Evolutionary conservation across 2,329 filamentous ascomycete genomes (phyloP).

Genomic region (Scorias spongiosa): DNA sequence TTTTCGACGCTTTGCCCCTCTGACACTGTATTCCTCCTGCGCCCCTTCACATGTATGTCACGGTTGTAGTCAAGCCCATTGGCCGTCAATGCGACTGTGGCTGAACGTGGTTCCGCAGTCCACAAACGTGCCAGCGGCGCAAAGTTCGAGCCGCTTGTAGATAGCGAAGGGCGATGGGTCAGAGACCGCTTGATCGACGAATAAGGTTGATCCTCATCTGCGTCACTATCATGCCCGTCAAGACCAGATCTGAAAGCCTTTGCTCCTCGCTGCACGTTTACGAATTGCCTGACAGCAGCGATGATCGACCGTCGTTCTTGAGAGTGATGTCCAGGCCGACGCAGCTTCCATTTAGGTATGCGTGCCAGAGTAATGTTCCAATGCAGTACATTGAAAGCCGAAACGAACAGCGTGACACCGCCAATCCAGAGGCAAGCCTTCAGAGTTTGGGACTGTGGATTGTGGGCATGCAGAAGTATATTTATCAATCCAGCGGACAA

Average conservation of each 20-base stretch:
- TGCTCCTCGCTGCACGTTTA: slow-evolving; percentile 17
- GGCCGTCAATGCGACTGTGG: slow-evolving; percentile 6
- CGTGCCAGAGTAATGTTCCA: slow-evolving; percentile 78
- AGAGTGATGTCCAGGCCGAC: slow-evolving; percentile 36
- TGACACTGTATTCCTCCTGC: slow-evolving; percentile 13
- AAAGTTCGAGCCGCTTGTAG: slow-evolving; percentile 1
- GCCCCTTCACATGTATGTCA: slow-evolving; percentile 1
- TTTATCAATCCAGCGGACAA: slow-evolving; percentile 73
- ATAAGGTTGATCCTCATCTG: slow-evolving; percentile 27
- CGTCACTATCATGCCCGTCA: slow-evolving; percentile 26
- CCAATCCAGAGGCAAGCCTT: slow-evolving; percentile 36
- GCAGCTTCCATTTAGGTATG: slow-evolving; percentile 83
- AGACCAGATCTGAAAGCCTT: slow-evolving; percentile 11
- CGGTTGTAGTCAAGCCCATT: slow-evolving; percentile 1
- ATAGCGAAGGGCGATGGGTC: slow-evolving; percentile 1
- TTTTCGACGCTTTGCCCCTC: slow-evolving; percentile 5
- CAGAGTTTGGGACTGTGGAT: slow-evolving; percentile 35
- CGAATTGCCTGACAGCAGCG: slow-evolving; percentile 23
- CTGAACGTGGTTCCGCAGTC: slow-evolving; percentile 8
- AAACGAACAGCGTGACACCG: slow-evolving; percentile 59
- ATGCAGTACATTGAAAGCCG: slow-evolving; percentile 57
- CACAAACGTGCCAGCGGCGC: neutral
- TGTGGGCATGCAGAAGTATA: slow-evolving; percentile 58
- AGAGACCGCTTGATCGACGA: slow-evolving; percentile 8
- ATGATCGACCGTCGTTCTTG: slow-evolving; percentile 29